Base-by-base conservation (phyloP, 2,329 filamentous ascomycete species). In the Ilyonectria sp. region DNA sequence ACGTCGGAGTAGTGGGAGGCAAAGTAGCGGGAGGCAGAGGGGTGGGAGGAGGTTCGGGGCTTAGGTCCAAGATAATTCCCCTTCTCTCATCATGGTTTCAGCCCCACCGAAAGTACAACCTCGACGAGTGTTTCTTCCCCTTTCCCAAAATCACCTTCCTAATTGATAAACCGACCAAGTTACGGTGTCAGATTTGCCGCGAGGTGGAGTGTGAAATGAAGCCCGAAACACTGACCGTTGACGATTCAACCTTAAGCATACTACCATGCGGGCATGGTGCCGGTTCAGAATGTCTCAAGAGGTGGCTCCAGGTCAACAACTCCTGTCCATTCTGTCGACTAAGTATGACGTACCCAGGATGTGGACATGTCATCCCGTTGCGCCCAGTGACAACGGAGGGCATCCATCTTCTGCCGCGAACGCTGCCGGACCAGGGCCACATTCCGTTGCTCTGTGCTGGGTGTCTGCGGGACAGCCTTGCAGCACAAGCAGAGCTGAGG, bases 261-360 rank as follows among this genome's bases (percentile, higher is more conserved):
- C 65, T 82, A 26, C 78, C 82, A 0, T 82, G 81, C 44, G 80
- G 79, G 0, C 82, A 84, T 59, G 65, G 78, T 5, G 78, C 69
- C 4, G 79, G 81, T 56, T 50, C 65, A 5, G 17, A 9, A 2
- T 82, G 81, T 46, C 57, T 82, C 17, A 43, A 62, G 2, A 40
- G 19, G 2, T 81, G 80, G 78, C 52, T 80, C 6, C 26, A 31
- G 0, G 35, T 29, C 1, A 59, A 78, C 37, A 35, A 62, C 3
- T 68, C 55, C 10, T 83, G 81, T 55, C 82, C 79, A 1, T 81
- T 82, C 63, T 83, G 81, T 61, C 75, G 79, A 19, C 44, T 66
- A 10, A 19, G 60, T 4, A 67, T 82, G 68, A 53, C 33, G 6
- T 74, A 82, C 65, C 40, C 63, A 2, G 63, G 53, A 4, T 83